Base-by-base conservation (phyloP, 441 rosid species). In the Breynia disticha region DNA sequence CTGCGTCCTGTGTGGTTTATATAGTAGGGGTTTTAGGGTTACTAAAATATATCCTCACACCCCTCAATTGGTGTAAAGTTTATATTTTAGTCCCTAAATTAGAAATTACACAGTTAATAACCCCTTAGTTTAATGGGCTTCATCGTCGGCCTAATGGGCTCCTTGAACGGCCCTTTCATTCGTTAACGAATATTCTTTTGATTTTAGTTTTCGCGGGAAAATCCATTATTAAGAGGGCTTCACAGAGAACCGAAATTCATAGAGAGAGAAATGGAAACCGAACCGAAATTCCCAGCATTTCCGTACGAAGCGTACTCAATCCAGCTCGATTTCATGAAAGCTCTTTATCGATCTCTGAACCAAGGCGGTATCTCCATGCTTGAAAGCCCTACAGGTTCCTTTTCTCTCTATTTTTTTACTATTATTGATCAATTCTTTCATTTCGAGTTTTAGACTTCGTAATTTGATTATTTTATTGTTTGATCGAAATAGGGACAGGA, bases 311-410 rank as follows among this genome's bases (percentile, higher is more conserved):
- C 98, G 1, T 91, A 87, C 74, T 67, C 86, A 17, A 91, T 87
- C 37, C 95, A 91, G 71, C 52, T 58, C 48, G 89, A 86, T 69
- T 91, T 91, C 80, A 87, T 91, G 96, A 73, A 69, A 16, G 82
- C 94, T 1, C 88, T 91, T 41, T 87, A 83, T 72, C 68, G 69
- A 17, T 87, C 68, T 50, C 71, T 91, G 44, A 94, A 87, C 37
- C 70, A 67, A 48, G 96, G 98, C 50, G 96, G 95, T 63, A 77
- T 91, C 55, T 83, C 96, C 83, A 83, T 91, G 88, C 95, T 91
- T 59, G 94, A 91, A 47, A 91, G 95, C 71, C 96, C 96, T 54
- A 91, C 96, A 0, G 96, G 98, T 83, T 0, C 20, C 60, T 11
- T 59, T 37, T 45, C 39, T 17, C 7, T 20, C 42, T 16, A n/a